phyloP scores from a whole-genome alignment of 495 filamentous ascomycete species.

The Xylaria intraflava region DNA sequence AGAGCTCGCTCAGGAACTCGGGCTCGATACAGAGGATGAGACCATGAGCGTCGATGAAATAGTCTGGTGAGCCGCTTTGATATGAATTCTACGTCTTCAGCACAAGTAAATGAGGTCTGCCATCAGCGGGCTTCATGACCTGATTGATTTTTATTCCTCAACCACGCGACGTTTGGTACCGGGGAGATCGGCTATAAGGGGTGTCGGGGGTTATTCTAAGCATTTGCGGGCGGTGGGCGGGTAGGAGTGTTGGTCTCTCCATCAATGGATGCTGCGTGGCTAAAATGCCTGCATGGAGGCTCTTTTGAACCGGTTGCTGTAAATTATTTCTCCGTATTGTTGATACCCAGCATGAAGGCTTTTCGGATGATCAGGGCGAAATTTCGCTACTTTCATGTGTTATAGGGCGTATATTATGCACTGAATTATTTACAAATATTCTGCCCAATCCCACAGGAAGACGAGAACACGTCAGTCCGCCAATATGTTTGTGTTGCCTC shows the following conservation, averaged over 20 bases:
- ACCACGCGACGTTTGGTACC: background rate
- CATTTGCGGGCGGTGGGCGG: slow-evolving; percentile 7
- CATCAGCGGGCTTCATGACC: background rate
- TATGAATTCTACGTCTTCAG: background rate
- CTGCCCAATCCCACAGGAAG: too few species aligned
- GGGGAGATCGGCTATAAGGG: background rate
- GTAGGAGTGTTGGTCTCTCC: background rate
- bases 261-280: background rate
- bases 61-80: slow-evolving; percentile 10
- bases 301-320: background rate
- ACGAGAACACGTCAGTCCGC: too few species aligned
- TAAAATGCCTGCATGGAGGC: background rate
- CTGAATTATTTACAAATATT: too few species aligned
- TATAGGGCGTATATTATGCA: too few species aligned
- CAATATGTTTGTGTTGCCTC: too few species aligned
- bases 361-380: background rate
- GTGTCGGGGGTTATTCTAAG: background rate
- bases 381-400: background rate
- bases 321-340: background rate
- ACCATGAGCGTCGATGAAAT: slow-evolving; percentile 31
- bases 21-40: slow-evolving; percentile 27
- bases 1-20: slow-evolving; percentile 24
- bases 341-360: background rate
- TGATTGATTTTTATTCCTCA: background rate
- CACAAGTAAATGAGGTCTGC: background rate